Evolutionary conservation across 108 stramenopile genomes (phyloP), one percentile per base, ranked within the genome.

Genomic region (Fragilaria crotonensis): DNA sequence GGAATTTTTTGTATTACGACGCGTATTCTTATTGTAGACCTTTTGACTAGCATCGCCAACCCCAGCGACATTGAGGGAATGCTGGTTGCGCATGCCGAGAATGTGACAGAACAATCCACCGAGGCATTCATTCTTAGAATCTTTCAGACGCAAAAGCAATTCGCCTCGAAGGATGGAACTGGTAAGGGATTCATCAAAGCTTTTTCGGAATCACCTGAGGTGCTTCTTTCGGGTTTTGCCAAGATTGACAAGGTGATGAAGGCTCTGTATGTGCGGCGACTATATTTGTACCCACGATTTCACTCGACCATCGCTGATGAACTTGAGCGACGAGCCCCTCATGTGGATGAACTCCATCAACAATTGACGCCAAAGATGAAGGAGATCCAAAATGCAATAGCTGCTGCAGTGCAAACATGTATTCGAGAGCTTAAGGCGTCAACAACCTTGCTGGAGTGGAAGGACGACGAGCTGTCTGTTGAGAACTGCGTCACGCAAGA

Each of bases 101-200:
- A 83, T 22, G 89, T 96, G 1, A 61, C 83, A 17, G 87, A 93
- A n/a, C 77, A 89, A 17, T 95, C 94, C 22, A 97, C 85, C 25
- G 95, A 96, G 52, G 96, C 96, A 1, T 99, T 99, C 65, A 96
- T 97, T 62, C 63, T 99, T 33, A 68, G 94, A 54, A 93, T 99
- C 9, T 95, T 80, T 70, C 79, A 84, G 11, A 73, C 72, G 23
- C 85, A 92, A 63, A 69, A 65, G 25, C 83, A 83, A n/a, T 26
- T 60, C 56, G 73, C 63, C 32, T 41, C 36, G 55, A 30, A 54
- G 31, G 48, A 49, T 23, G 22, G 33, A 21, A 44, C 29, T 14
- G 57, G 56, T 29, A 44, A 44, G 1, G 96, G 96, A 36, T 98
- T 97, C 62, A 70, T 98, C 71, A 97, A 97, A 67, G 98, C 89